Conservation (phyloP, 192 early-diverging fungal species). For the Umbelopsis vinacea region DNA sequence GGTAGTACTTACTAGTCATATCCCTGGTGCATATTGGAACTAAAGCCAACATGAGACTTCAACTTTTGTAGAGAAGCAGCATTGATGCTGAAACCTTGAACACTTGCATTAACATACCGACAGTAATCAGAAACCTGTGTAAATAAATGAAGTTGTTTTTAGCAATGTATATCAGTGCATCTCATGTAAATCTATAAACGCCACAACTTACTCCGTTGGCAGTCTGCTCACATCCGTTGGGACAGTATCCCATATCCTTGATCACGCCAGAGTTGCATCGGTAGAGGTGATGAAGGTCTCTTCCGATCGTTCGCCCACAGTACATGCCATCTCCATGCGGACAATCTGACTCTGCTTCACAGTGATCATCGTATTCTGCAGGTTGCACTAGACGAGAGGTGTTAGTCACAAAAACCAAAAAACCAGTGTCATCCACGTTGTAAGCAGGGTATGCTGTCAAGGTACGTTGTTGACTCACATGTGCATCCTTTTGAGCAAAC, state of each 20-base stretch:
- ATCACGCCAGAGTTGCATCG: constrained; percentile 13
- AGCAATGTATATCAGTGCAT: too few species aligned
- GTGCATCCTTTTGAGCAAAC: constrained; percentile 22
- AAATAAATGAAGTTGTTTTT: too few species aligned
- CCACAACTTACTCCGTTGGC: constrained; percentile 16
- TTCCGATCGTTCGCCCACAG: constrained; percentile 13
- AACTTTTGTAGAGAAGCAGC: constrained; percentile 14
- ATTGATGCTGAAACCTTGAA: constrained; percentile 13
- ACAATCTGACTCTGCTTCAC: constrained; percentile 19
- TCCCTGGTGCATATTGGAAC: background rate
- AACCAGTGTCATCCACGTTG: too few species aligned
- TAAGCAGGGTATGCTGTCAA: background rate
- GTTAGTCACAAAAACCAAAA: constrained; percentile 5
- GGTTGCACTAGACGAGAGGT: background rate
- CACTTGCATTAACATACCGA: background rate
- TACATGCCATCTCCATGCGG: constrained; percentile 28
- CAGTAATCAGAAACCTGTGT: constrained; percentile 14
- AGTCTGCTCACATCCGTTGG: constrained; percentile 21
- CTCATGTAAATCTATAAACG: too few species aligned
- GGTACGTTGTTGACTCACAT: background rate
- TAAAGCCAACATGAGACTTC: constrained; percentile 18
- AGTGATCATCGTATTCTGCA: constrained; percentile 20
- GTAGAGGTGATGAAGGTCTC: constrained; percentile 17
- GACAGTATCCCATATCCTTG: constrained; percentile 21
- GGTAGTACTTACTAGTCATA: constrained; percentile 8